These are phyloP conservation scores for Dissophora globulifera DNA, from an alignment of 192 early-diverging fungal species.

Conservation along the genomic window DNA sequence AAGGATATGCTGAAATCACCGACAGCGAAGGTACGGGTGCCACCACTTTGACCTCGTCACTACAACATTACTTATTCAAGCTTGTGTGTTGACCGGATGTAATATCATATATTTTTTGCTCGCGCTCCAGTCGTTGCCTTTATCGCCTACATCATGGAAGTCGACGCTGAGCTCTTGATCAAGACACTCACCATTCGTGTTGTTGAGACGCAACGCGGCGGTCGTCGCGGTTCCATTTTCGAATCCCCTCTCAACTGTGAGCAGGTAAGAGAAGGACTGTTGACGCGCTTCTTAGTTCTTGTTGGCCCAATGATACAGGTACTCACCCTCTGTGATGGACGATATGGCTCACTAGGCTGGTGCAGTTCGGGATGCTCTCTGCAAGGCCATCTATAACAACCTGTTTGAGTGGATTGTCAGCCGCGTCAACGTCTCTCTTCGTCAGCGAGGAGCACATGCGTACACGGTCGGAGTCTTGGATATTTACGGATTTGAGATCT, in stretches of 20 bases:
- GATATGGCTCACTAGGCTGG: conserved; percentile 61
- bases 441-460: conserved; percentile 64
- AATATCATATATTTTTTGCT: too few species aligned
- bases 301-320: too few species aligned
- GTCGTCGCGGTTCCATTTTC: conserved; percentile 78
- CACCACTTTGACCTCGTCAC: too few species aligned
- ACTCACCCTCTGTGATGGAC: too few species aligned
- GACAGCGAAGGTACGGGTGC: conserved; percentile 72
- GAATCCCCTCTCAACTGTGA: conserved; percentile 91
- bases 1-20: conserved; percentile 72
- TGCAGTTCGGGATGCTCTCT: conserved; percentile 90
- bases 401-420: conserved; percentile 99
- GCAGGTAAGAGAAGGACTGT: too few species aligned
- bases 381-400: conserved; percentile 93
- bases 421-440: conserved; percentile 90
- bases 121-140: conserved; percentile 77
- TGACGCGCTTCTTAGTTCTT: too few species aligned
- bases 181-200: conserved; percentile 73
- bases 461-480: conserved; percentile 93
- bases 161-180: conserved; percentile 65
- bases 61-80: too few species aligned
- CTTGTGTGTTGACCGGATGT: too few species aligned
- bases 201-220: conserved; percentile 81
- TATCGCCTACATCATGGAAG: conserved; percentile 79
- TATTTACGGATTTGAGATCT: conserved; percentile 99